Percentiles rank a stretch among this genome's conserved stretches.
Conservation (phyloP, 2,329 filamentous ascomycete species). For the Beauveria brongniartii region DNA sequence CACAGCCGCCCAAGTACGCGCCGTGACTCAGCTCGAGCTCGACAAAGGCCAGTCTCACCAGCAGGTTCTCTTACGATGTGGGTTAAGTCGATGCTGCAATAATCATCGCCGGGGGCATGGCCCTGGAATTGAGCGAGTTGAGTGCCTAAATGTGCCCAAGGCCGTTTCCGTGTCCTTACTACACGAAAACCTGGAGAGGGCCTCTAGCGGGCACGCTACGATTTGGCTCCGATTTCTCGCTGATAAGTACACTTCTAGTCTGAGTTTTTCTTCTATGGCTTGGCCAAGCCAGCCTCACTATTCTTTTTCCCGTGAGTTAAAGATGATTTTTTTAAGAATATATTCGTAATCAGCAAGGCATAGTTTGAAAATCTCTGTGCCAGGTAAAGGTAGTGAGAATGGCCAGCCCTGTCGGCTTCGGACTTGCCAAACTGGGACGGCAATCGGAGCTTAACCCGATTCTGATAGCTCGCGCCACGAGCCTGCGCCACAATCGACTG, state of each 20-base stretch:
- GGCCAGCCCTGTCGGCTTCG: neutral
- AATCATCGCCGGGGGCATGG: too few species aligned
- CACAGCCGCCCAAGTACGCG: neutral
- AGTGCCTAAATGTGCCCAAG: neutral
- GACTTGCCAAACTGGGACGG: conserved; percentile 3
- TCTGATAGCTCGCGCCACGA: conserved; percentile 10
- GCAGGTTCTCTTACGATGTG: neutral
- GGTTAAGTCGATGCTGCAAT: neutral
- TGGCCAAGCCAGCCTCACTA: neutral
- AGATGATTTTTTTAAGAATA: neutral
- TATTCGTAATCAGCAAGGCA: neutral
- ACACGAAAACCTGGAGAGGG: neutral
- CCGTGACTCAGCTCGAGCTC: neutral
- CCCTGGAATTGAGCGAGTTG: neutral
- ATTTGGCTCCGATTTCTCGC: neutral
- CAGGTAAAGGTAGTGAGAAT: too few species aligned
- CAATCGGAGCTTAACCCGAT: conserved; percentile 11
- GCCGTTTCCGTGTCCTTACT: neutral
- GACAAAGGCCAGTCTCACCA: neutral
- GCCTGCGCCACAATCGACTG: conserved; percentile 4
- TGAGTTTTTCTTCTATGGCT: too few species aligned
- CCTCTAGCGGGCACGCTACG: neutral
- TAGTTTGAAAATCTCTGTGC: neutral
- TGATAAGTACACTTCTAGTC: neutral
- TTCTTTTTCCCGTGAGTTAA: neutral